phyloP scores from a whole-genome alignment of 148 eudicot genomes.

The Amaranthus hypochondriacus region DNA sequence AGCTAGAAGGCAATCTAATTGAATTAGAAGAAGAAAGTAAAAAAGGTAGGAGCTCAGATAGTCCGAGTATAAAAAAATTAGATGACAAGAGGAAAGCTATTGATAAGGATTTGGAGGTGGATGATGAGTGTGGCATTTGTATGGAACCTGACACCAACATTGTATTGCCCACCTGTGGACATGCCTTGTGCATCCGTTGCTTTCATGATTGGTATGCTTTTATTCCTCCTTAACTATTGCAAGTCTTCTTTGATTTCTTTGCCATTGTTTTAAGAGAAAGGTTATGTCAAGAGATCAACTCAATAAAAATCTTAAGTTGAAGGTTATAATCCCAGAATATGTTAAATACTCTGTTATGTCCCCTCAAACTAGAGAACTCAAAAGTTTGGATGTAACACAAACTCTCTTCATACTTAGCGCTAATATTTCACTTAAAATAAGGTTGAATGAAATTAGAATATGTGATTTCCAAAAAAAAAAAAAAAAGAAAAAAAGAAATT shows the following conservation, averaged over 20 bases:
- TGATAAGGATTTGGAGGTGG: slow-evolving; percentile 40
- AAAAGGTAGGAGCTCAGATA: slow-evolving; percentile 21
- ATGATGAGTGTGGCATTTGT: slow-evolving; percentile 87
- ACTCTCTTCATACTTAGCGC: no score
- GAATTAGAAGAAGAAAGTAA: slow-evolving; percentile 38
- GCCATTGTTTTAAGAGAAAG: background rate
- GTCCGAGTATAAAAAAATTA: slow-evolving; percentile 16
- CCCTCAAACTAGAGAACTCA: no score
- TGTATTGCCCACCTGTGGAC: slow-evolving; percentile 76
- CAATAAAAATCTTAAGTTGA: no score
- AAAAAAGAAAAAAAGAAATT: no score
- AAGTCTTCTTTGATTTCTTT: background rate
- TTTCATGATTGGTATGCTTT: slow-evolving; percentile 67
- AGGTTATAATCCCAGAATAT: no score
- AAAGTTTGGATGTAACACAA: no score
- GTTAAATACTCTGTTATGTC: no score
- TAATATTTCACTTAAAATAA: no score
- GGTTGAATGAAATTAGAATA: no score
- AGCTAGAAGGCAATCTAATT: slow-evolving; percentile 52
- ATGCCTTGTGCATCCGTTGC: slow-evolving; percentile 74
- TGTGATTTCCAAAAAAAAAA: no score
- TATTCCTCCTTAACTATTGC: background rate
- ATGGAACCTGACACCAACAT: slow-evolving; percentile 65
- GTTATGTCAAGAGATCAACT: background rate
- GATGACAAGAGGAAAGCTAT: slow-evolving; percentile 34